These are phyloP conservation scores for Elsinoe batatas DNA, from an alignment of 2,329 filamentous ascomycete genomes.

Conservation along the genomic window DNA sequence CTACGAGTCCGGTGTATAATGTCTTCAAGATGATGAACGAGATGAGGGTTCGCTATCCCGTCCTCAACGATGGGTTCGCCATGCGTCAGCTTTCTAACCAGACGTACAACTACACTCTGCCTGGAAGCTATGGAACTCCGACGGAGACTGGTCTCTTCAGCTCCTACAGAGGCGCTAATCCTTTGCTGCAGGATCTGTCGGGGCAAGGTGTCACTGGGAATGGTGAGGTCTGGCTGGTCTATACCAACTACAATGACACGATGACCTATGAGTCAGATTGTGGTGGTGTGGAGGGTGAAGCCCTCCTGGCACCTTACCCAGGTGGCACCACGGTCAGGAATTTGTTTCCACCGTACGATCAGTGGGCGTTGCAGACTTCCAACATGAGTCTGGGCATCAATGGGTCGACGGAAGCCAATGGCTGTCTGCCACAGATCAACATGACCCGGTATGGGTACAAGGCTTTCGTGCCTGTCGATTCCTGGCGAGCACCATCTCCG, in stretches of 20 bases:
- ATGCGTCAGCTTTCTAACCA: slow-evolving; percentile 48
- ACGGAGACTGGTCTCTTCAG: slow-evolving; percentile 55
- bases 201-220: slow-evolving; percentile 26
- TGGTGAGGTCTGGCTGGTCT: slow-evolving; percentile 41
- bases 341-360: slow-evolving; percentile 52
- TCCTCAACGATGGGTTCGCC: slow-evolving; percentile 50
- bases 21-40: slow-evolving; percentile 54
- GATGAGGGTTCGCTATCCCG: slow-evolving; percentile 46
- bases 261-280: slow-evolving; percentile 51
- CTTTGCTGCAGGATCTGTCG: slow-evolving; percentile 44
- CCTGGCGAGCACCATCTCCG: slow-evolving; percentile 43
- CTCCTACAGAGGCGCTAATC: slow-evolving; percentile 42
- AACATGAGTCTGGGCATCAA: slow-evolving; percentile 38
- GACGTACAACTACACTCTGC: slow-evolving; percentile 41
- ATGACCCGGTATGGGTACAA: slow-evolving; percentile 50
- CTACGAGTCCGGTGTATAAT: slow-evolving; percentile 51
- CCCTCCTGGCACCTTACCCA: slow-evolving; percentile 48
- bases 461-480: slow-evolving; percentile 46
- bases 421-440: slow-evolving; percentile 45
- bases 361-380: slow-evolving; percentile 42
- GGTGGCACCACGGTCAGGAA: slow-evolving; percentile 49
- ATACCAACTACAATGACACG: slow-evolving; percentile 40
- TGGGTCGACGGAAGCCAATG: slow-evolving; percentile 40
- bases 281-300: slow-evolving; percentile 32
- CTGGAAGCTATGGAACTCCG: slow-evolving; percentile 42